Evolutionary conservation across 1,284 basidiomycete species (phyloP), one percentile per base, ranked within the genome.

Genomic region (Ganoderma lucidum): DNA sequence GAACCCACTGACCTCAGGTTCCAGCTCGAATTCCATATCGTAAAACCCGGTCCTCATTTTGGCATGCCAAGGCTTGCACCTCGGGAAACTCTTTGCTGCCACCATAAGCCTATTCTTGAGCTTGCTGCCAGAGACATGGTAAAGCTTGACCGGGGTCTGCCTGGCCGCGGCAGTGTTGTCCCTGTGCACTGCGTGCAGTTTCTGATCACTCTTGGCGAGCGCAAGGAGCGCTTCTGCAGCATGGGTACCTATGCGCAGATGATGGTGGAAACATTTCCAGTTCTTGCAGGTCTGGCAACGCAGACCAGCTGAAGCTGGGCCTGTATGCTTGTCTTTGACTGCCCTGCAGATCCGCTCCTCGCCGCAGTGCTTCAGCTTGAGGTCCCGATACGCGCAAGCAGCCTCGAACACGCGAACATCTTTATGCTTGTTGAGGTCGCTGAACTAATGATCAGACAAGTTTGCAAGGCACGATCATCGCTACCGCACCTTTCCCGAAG

Each of bases 221-320:
- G 73, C 72, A 2, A 85, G 71, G 6, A 92, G 71, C 1, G 86
- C 88, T 68, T 87, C 83, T 2, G 85, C 80, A 2, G 86, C 83
- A 77, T 93, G 90, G 35, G 88, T 75, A 14, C 81, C 82, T 32
- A 76, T 73, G 8, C 75, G 59, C n/a, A 90, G 76, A 8, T 89
- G 75, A 74, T 92, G 88, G 10, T 71, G 70, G 75, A 87, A 89
- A 72, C 90, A 92, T 67, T 72, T 81, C 14, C n/a, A 39, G 37
- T 14, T 17, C 59, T 28, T 61, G 59, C 59, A 61, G 4, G 5
- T 19, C 12, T 39, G 10, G 28, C 59, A 61, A 10, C 14, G 37
- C 15, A 61, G 59, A 41, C 37, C 6, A 6, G 10, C 14, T 17
- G 41, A 61, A 23, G 37, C 2, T 17, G 59, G 23, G 9, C 9